Conservation (phyloP, 495 filamentous ascomycete species). For the Aspergillus sclerotiicarbonarius region DNA sequence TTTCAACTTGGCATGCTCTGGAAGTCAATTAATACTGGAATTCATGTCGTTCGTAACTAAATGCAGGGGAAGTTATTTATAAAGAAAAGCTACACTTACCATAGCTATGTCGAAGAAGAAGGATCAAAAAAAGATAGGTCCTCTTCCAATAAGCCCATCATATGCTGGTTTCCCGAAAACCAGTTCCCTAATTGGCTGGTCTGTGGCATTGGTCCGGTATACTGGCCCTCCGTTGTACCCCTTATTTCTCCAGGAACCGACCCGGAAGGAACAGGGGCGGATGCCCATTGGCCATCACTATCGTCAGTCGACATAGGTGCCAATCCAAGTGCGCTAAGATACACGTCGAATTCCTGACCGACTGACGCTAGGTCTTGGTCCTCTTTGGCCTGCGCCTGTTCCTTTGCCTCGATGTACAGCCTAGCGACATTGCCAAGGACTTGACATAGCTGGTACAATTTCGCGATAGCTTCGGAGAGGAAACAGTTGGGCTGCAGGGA, state of each 20-base stretch:
- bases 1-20: not conserved
- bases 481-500: constrained; percentile 52
- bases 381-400: constrained; percentile 40
- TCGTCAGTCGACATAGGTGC: constrained; percentile 41
- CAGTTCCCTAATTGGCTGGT: constrained; percentile 58
- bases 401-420: constrained; percentile 60
- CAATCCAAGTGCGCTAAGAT: constrained; percentile 61
- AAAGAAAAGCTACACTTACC: too few species aligned
- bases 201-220: constrained; percentile 26
- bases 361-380: constrained; percentile 47
- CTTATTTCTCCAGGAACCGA: constrained; percentile 15
- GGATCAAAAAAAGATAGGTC: constrained; percentile 55
- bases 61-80: too few species aligned
- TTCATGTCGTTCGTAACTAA: too few species aligned
- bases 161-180: constrained; percentile 66
- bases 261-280: constrained; percentile 2
- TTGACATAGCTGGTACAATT: constrained; percentile 59
- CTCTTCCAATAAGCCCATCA: constrained; percentile 62
- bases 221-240: constrained; percentile 11
- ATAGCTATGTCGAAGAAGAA: constrained; percentile 5
- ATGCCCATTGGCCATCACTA: constrained; percentile 15
- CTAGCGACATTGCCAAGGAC: constrained; percentile 60
- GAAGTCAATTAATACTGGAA: not conserved
- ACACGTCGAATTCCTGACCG: constrained; percentile 62
- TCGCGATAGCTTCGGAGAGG: constrained; percentile 55